Conservation (phyloP, 352 stramenopile genomes). For the Phytopythium helicoides region DNA sequence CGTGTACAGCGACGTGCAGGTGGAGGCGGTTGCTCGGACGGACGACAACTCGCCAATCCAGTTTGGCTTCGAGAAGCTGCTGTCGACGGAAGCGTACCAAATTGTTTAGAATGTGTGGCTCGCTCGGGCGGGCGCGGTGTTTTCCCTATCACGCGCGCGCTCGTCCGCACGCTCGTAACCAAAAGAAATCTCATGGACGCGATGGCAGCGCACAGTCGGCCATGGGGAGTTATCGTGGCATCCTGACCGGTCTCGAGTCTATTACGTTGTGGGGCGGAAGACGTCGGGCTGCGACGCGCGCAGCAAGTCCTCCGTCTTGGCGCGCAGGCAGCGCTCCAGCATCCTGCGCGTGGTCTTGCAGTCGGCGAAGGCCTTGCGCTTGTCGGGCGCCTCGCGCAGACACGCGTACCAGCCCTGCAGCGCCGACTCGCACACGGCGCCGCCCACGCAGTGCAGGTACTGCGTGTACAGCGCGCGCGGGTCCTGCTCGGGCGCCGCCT, state of each 20-base stretch:
- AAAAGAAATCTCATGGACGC: not conserved
- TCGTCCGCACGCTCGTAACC: not conserved
- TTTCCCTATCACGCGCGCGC: not conserved
- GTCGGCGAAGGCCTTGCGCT: conserved; percentile 33
- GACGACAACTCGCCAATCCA: conserved; percentile 68
- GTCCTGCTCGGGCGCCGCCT: conserved; percentile 1
- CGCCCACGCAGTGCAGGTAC: conserved; percentile 61
- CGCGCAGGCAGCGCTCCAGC: conserved; percentile 74
- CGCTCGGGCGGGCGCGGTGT: not conserved
- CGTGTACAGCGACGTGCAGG: conserved; percentile 84
- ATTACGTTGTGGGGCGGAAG: conserved; percentile 33
- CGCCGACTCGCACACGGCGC: conserved; percentile 44
- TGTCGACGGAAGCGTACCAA: conserved; percentile 86
- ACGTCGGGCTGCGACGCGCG: conserved; percentile 57
- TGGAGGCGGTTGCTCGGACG: conserved; percentile 72
- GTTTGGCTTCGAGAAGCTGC: conserved; percentile 86
- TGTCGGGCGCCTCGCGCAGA: conserved; percentile 36
- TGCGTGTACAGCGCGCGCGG: conserved; percentile 53
- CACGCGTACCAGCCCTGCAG: conserved; percentile 54
- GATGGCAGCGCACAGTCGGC: not conserved
- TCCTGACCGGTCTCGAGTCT: too few species aligned
- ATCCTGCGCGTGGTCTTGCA: conserved; percentile 55
- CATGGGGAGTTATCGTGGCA: too few species aligned
- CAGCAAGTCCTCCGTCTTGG: conserved; percentile 62
- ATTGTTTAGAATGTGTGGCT: conserved; percentile 71